Base-by-base conservation (phyloP, 2,329 filamentous ascomycete genomes). In the Talaromyces sp. region DNA sequence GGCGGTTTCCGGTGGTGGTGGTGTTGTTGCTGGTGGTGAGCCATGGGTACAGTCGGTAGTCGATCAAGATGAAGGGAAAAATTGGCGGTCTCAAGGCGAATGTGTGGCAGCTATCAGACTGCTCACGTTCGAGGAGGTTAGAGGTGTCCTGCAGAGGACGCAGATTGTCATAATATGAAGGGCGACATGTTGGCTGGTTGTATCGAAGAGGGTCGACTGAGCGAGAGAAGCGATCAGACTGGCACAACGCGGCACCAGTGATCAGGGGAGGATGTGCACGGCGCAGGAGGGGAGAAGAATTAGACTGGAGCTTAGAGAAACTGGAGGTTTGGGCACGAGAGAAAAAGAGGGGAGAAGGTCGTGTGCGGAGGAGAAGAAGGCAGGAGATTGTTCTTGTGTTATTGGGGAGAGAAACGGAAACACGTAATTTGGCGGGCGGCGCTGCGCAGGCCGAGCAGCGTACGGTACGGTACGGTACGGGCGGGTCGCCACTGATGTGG, bases 121-220 rank as follows among this genome's bases (percentile, higher is more conserved):
- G 49, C 28, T 53, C 49, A 53, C 49, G 53, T 33, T 54, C 33
- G 28, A 54, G 27, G 28, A 19, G 15, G 30, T 54, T 19, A 53
- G 22, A 15, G n/a, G 36, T 59, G 63, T 65, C 63, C 63, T 44
- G 49, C 30, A 52, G 52, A 65, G 61, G 63, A 65, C 63, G 55
- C 55, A 62, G 42, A 52, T 51, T 63, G 63, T 65, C 63, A 65
- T 54, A 57, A 60, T 65, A 65, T 64, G 13, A 36, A 57, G 10
- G 57, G 59, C 58, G 51, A 60, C 63, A 65, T 65, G 36, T 55
- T 65, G 63, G 53, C 33, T 47, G 44, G 44, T 47, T 47, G 44
- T 47, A 47, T 47, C 44, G 44, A 47, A 11, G 22, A 22, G 22
- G 44, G n/a, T 47, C 44, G 44, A 47, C 17, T 47, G 44, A 27